Base-by-base conservation (phyloP, 192 early-diverging fungal species). In the Podila clonocystis region DNA sequence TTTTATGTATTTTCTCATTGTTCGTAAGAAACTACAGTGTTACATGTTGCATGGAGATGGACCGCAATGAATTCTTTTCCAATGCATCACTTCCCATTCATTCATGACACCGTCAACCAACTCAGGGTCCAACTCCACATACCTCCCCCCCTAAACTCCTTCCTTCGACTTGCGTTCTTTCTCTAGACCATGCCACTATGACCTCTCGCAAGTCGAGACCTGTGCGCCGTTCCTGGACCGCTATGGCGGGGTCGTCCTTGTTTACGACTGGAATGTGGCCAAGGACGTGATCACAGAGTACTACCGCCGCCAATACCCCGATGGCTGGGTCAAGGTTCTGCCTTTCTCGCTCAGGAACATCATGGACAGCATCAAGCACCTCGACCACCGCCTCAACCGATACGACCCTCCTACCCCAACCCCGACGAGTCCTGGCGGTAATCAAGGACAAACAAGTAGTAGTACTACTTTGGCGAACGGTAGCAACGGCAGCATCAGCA, bases 181-280 rank as follows among this genome's bases (percentile, higher is more conserved):
- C 11, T 33, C 24, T 72, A 75, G 70, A 34, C 82, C 82, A 13
- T 75, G 74, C 55, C 82, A 83, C 38, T 83, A 77, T 66, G 82
- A 78, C 58, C 68, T 83, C 28, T 77, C 82, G 0, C 82, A 83
- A 45, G 73, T 83, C 52, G 82, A 83, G 70, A 70, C 70, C 61
- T 69, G 70, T 48, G 82, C 82, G 3, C 82, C 82, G 5, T 83
- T 83, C 55, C 60, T 83, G 60, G 73, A 83, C 55, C 57, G 75
- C 26, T 83, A 83, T 28, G 74, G 73, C 41, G 82, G 82, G 9
- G 75, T 73, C 4, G 82, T 83, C 52, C 77, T 83, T 78, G 75
- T 83, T 3, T 83, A 83, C 31, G 75, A 77, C 58, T 83, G 82
- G 82, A 83, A 83, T 68, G 70, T 72, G 15, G 71, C 75, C 62